phyloP scores from a whole-genome alignment of 441 rosid species.

The Populus tomentosa region DNA sequence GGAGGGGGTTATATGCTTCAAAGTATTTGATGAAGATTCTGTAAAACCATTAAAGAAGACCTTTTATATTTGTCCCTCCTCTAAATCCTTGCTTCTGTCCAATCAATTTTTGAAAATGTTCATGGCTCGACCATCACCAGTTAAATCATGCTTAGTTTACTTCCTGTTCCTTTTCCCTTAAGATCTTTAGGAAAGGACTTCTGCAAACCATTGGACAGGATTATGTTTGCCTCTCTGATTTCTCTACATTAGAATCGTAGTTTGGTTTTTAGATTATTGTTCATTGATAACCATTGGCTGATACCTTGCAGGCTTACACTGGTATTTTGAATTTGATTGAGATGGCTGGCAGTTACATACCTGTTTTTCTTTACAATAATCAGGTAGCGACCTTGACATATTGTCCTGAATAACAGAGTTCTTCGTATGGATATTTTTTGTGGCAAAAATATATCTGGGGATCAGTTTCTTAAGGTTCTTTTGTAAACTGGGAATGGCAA shows the following conservation, averaged over 20 bases:
- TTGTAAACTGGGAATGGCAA: background rate
- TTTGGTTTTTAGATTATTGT: background rate
- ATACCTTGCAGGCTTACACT: slow-evolving; percentile 71
- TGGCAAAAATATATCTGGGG: background rate
- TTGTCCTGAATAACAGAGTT: background rate
- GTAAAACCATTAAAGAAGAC: background rate
- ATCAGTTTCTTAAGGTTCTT: background rate
- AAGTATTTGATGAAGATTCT: background rate
- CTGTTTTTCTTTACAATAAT: slow-evolving; percentile 66
- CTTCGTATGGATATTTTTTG: background rate
- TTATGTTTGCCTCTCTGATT: background rate
- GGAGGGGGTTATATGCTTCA: background rate
- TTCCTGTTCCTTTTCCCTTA: background rate
- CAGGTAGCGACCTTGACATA: slow-evolving; percentile 46
- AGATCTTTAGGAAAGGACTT: no score
- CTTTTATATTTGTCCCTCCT: background rate
- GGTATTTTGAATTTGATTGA: slow-evolving; percentile 71
- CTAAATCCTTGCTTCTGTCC: background rate
- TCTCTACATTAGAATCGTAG: background rate
- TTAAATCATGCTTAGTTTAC: background rate
- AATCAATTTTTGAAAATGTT: background rate
- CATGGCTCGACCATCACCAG: no score
- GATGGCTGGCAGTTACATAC: slow-evolving; percentile 54
- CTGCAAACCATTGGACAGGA: background rate
- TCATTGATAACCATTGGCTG: slow-evolving; percentile 4